phyloP scores from a whole-genome alignment of 169 alveolate species.

The Cryptosporidium sp. region DNA sequence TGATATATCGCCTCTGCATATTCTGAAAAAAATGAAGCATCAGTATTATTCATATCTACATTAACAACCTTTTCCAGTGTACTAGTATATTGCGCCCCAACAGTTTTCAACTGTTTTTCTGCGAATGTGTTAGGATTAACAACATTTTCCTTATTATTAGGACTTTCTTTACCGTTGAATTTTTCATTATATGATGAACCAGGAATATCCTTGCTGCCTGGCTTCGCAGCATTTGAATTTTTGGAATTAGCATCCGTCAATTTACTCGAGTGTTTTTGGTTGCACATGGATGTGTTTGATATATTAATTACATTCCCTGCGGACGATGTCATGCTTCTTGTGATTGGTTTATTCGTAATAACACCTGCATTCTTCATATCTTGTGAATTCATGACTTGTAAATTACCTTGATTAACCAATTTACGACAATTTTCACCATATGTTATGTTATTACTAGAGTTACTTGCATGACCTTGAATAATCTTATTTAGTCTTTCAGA shows the following conservation, averaged over 20 bases:
- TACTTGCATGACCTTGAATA: constrained; percentile 27
- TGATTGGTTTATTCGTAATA: constrained; percentile 48
- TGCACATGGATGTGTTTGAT: constrained; percentile 3
- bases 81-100: constrained; percentile 50
- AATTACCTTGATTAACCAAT: constrained; percentile 49
- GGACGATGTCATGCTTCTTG: constrained; percentile 64
- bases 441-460: constrained; percentile 10
- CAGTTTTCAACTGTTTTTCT: constrained; percentile 48
- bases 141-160: constrained; percentile 7
- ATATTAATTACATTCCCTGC: constrained; percentile 11
- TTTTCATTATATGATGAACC: constrained; percentile 31
- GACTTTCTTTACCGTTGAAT: constrained; percentile 2
- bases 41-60: constrained; percentile 57
- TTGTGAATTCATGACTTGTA: constrained; percentile 17
- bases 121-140: constrained; percentile 23
- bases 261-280: constrained; percentile 33
- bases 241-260: constrained; percentile 12
- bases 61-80: constrained; percentile 56
- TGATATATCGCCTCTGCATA: constrained; percentile 75
- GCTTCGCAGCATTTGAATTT: constrained; percentile 25
- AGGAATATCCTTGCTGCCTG: constrained; percentile 8
- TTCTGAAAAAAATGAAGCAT: constrained; percentile 67
- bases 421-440: constrained; percentile 68
- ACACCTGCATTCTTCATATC: constrained; percentile 73
- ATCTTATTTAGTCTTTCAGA: constrained; percentile 56